A percentile compares a stretch with the other conserved stretches of the same genome.
Evolutionary conservation across 371 early-diverging fungal genomes (phyloP).

Genomic region (Mucor lusitanicus): DNA sequence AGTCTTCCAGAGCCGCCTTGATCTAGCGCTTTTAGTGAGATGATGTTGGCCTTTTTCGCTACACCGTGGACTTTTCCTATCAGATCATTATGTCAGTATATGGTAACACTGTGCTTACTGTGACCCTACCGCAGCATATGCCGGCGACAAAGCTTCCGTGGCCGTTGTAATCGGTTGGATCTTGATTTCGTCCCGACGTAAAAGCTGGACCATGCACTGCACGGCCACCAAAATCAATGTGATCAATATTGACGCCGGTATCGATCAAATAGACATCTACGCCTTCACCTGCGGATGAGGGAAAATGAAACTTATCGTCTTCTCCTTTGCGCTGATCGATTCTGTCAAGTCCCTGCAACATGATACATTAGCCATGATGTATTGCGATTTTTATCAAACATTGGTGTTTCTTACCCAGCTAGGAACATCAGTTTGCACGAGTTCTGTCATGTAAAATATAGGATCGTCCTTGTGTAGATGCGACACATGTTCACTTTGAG

Average conservation of each 20-base stretch:
- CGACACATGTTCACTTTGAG: background rate
- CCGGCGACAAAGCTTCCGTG: constrained; percentile 59
- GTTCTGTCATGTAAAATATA: constrained; percentile 2
- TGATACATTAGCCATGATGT: background rate
- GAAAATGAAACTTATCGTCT: constrained; percentile 18
- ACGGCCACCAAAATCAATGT: constrained; percentile 67
- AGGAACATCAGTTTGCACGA: background rate
- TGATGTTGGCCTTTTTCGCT: constrained; percentile 55
- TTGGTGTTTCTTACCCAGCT: background rate
- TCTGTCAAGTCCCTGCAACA: constrained; percentile 23
- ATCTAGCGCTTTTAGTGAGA: constrained; percentile 25
- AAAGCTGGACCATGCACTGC: constrained; percentile 58
- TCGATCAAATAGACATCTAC: constrained; percentile 44
- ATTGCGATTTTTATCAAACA: too few relatives aligned
- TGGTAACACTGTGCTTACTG: background rate
- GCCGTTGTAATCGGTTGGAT: constrained; percentile 54
- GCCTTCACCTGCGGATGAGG: constrained; percentile 23
- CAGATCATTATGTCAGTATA: background rate
- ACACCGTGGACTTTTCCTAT: constrained; percentile 48
- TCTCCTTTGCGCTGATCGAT: constrained; percentile 25
- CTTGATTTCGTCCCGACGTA: constrained; percentile 34
- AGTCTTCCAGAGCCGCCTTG: constrained; percentile 8
- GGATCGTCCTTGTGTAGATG: constrained; percentile 3
- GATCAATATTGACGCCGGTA: constrained; percentile 59
- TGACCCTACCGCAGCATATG: constrained; percentile 41